Conservation (phyloP, 225 moss, liverwort and hornwort species). For the Takakia lepidozioides region DNA sequence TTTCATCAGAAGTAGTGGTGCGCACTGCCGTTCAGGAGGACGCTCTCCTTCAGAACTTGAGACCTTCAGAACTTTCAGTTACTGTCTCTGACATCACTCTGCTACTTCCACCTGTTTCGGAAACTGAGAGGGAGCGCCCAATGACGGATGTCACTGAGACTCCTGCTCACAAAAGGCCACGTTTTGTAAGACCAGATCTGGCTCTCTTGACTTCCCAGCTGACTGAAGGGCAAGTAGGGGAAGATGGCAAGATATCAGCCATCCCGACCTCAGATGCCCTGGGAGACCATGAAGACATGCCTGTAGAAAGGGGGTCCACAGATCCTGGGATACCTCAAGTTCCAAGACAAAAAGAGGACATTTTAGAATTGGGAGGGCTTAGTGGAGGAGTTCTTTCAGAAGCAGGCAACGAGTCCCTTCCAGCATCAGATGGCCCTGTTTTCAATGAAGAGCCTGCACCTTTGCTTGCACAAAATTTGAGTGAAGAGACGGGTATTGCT, state of each 20-base stretch:
- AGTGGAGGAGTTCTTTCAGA: conserved; percentile 12
- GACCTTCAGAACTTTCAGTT: no score
- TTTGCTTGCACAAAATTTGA: conserved; percentile 14
- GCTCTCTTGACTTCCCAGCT: conserved; percentile 16
- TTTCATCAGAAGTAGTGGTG: conserved; percentile 3
- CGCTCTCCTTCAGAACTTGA: no score
- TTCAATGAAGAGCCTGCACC: conserved; percentile 17
- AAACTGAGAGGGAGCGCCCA: conserved; percentile 42
- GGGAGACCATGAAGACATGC: conserved; percentile 14
- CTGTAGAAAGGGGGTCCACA: conserved; percentile 6
- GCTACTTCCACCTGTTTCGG: no score
- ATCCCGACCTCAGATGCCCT: no score
- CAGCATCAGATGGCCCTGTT: conserved; percentile 14
- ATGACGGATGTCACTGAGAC: conserved; percentile 41
- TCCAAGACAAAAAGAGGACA: conserved; percentile 17
- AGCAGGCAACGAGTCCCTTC: conserved; percentile 12
- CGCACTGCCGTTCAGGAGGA: conserved; percentile 3
- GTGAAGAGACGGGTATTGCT: no score
- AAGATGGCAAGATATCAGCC: no score
- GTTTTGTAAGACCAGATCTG: conserved; percentile 37
- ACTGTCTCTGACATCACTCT: no score
- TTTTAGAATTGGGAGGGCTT: conserved; percentile 9
- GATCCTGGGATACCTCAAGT: conserved; percentile 17
- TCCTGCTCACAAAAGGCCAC: conserved; percentile 60
- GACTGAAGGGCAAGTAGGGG: conserved; percentile 16